Evolutionary conservation across 2,329 filamentous ascomycete genomes (phyloP).

Genomic region (Paraphaeosphaeria sporulosa): DNA sequence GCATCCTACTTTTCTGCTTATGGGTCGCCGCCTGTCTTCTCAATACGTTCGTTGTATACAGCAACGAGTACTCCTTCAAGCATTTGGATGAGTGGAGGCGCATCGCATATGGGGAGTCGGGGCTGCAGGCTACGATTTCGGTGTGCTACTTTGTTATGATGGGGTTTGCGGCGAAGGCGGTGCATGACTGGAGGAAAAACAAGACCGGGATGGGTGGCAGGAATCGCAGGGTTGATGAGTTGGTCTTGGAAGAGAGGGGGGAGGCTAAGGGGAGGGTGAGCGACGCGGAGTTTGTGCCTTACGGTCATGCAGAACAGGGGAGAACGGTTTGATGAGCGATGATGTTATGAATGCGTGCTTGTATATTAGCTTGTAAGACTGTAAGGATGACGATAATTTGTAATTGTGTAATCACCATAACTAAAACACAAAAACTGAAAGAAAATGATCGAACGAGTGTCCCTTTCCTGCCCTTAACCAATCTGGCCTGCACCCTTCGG

Average conservation of each 20-base stretch:
- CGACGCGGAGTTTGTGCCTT: not conserved
- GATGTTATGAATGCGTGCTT: not conserved
- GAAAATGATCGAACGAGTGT: not conserved
- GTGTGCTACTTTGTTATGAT: slow-evolving; percentile 12
- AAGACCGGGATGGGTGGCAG: not conserved
- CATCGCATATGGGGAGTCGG: slow-evolving; percentile 9
- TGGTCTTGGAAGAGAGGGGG: not conserved
- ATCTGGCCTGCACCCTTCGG: not conserved
- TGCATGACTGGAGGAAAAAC: slow-evolving; percentile 12
- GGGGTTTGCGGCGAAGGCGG: slow-evolving; percentile 13
- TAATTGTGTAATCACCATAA: not conserved
- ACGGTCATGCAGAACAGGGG: not conserved
- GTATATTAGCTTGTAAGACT: not conserved
- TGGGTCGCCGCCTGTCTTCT: not conserved
- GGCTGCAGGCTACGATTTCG: slow-evolving; percentile 7
- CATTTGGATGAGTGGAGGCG: slow-evolving; percentile 3
- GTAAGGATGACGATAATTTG: not conserved
- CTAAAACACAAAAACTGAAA: not conserved
- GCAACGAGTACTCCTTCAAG: slow-evolving; percentile 9
- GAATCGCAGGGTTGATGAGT: slow-evolving; percentile 1
- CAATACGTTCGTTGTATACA: not conserved
- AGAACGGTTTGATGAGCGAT: not conserved
- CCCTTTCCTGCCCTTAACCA: not conserved
- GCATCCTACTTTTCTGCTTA: slow-evolving; percentile 2
- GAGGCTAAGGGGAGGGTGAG: no score